These are phyloP conservation scores for Urtica urens DNA, from an alignment of 306 rosid species.

Conservation along the genomic window DNA sequence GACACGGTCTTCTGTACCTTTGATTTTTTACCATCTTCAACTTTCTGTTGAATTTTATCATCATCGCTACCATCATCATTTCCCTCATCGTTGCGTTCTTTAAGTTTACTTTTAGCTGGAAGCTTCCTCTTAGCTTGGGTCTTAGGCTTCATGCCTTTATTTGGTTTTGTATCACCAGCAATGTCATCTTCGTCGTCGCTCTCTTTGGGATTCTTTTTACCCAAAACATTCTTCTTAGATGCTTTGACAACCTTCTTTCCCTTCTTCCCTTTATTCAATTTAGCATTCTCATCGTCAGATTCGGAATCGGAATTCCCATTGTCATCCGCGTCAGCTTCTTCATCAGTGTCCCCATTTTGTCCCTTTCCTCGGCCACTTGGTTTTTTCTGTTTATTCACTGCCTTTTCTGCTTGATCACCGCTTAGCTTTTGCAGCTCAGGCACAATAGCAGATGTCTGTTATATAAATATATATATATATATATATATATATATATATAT, in stretches of 20 bases:
- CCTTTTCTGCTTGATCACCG: conserved; percentile 40
- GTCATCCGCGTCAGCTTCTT: conserved; percentile 23
- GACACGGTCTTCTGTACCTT: conserved; percentile 32
- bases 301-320: conserved; percentile 28
- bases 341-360: conserved; percentile 16
- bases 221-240: no score
- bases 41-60: conserved; percentile 20
- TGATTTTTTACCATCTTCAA: conserved; percentile 15
- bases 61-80: conserved; percentile 14
- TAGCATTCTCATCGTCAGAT: no score
- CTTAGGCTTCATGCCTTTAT: conserved; percentile 36
- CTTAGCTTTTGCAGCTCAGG: conserved; percentile 85
- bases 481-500: no score
- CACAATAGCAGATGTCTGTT: conserved; percentile 79
- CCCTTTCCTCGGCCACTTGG: conserved; percentile 29
- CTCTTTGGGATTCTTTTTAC: no score
- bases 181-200: conserved; percentile 11
- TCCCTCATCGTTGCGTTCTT: conserved; percentile 13
- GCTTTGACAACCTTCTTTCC: no score
- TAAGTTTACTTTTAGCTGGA: conserved; percentile 30
- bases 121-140: conserved; percentile 34
- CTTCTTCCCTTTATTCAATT: no score
- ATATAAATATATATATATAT: conserved; percentile 2
- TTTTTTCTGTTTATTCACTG: conserved; percentile 34
- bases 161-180: conserved; percentile 25